Evolutionary conservation across 2,329 filamentous ascomycete species (phyloP), one percentile per base, ranked within the genome.

Genomic region (Neonectria sp.): DNA sequence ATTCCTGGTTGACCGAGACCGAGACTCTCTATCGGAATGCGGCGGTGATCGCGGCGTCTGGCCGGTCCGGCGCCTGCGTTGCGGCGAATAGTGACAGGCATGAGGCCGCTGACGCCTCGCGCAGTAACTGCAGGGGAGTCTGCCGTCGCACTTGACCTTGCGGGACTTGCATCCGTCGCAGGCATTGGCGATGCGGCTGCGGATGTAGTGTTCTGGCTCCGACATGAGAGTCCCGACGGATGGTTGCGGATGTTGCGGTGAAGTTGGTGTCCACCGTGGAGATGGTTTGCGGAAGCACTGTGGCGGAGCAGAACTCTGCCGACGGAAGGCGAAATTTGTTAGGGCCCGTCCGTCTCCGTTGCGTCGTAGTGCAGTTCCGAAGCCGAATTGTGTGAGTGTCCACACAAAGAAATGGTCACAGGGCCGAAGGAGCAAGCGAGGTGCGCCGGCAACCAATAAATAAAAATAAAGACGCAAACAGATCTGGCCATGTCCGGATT

Each of bases 101-200:
- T 83, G 78, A 8, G 82, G 79, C 25, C 82, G 81, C 65, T 81
- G 82, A 1, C 85, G 81, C 2, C 81, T 77, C 12, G 79, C 79
- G 68, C 86, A 89, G 71, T 87, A 87, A 45, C 80, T 79, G 73
- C 86, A 89, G 1, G 86, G 86, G n/a, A 81, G 71, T n/a, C 81
- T 81, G 2, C 86, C 86, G 68, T 88, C 86, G 74, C 86, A 89
- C 76, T 86, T 88, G 46, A 88, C 84, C 80, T 88, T 88, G 61
- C 85, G 82, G 12, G 83, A 80, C 71, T 88, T 88, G 79, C 86
- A 88, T 3, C 82, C 81, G 68, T 88, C 86, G 75, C 86, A 88
- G 49, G 86, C 86, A 68, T 87, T 87, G 63, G 84, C 80, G 49
- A 87, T 83, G 67, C 86, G 86, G 62, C 77, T 81, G 62, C 80